Evolutionary conservation across 208 protist species (phyloP), one percentile per base, ranked within the genome.

Genomic region (Crithidia brevicula): DNA sequence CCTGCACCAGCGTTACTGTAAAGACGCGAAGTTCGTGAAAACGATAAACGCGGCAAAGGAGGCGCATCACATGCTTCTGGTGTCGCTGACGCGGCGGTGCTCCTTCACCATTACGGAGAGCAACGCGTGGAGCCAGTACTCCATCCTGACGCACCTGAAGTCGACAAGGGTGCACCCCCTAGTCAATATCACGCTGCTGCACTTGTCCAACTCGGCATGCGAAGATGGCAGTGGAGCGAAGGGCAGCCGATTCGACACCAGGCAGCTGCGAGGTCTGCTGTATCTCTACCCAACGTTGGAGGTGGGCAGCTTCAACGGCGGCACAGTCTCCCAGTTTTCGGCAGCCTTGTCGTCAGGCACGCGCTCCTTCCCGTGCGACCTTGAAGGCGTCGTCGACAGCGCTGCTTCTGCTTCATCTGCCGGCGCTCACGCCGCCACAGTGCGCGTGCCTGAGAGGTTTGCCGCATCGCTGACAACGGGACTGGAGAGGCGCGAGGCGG

Each of bases 81-180:
- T 75, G 1, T 28, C 50, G 1, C 53, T 75, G 5, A 52, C 40
- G 4, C 52, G 69, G 3, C 57, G 52, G 5, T 73, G 58, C 38
- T 45, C 27, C 4, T 68, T 49, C 40, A 34, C 9, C 4, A 52
- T 54, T 8, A 59, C 54, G 4, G 27, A 47, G 5, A 31, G 20
- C 5, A 68, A 67, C 47, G 36, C 47, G 25, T 43, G 30, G 42
- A 79, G 50, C 13, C 65, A 66, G 46, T 65, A 56, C 31, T 78
- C 65, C 18, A 34, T 78, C 18, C 8, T 66, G 33, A 72, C 72
- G 11, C 72, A 63, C 43, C 57, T 66, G 1, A 20, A 45, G 20
- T 51, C 72, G 18, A 20, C 51, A 9, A 38, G 13, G 28, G n/a
- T 22, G 58, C 22, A 30, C 5, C 63, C 27, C 20, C 11, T 34